Evolutionary conservation across 306 rosid species (phyloP), one percentile per base, ranked within the genome.

Genomic region (Fragaria iinumae): DNA sequence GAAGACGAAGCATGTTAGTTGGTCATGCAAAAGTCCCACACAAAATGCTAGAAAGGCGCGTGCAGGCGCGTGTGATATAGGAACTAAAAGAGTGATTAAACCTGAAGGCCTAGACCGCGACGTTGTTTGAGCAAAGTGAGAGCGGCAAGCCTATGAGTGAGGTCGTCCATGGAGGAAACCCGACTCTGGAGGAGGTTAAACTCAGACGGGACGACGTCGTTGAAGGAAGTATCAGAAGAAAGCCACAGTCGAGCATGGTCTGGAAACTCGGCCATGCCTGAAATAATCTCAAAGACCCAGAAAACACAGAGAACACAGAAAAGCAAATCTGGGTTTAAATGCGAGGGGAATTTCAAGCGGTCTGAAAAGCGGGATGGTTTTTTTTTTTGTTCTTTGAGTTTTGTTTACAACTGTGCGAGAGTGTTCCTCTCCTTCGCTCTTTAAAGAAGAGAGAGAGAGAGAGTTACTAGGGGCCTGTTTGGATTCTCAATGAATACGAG

Each of bases 181-280:
- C 18, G 80, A 48, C 23, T 52, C 1, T 4, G 60, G 5, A 8
- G 77, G 41, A 29, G 34, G 47, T 1, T 41, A 41, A 21, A 64
- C 20, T 36, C 43, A 23, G 79, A 48, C 9, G 79, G 25, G 18
- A 20, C 39, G 55, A 34, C 69, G 65, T 79, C 80, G 77, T 76
- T 73, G 78, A 44, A 45, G 69, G 59, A 80, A 56, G 59, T 29
- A 23, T 80, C 76, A 11, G 86, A 79, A 14, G 86, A 80, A 63
- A 79, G 86, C 83, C 75, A 75, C 0, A 53, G 78, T 27, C 66
- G 78, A 25, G 78, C 49, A 21, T 75, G 59, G 16, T 62, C 73
- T 39, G 83, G 79, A 80, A 80, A 83, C 9, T 73, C 76, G 32
- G 80, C 74, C 83, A 83, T 83, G 43, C 8, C 59, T 66, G 12